Percentiles rank a stretch among this genome's conserved stretches.
Evolutionary conservation across 352 stramenopile genomes (phyloP).

Genomic region (Phytophthora meadii): DNA sequence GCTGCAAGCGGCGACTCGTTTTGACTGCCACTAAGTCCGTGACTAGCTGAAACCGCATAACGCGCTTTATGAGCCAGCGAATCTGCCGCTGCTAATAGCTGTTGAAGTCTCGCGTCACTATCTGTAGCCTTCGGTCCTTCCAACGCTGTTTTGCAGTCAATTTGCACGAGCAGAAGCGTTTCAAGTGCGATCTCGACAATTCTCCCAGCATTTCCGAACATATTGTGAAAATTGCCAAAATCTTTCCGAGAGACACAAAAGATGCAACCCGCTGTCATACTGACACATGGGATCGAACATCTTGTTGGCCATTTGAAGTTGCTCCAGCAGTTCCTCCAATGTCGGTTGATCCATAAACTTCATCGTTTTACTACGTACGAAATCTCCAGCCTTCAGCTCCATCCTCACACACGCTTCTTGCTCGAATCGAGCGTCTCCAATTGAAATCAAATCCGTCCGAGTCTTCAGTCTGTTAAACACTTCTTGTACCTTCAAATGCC

Average conservation of each 20-base stretch:
- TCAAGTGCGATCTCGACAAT: conserved; percentile 19
- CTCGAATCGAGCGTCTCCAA: conserved; percentile 63
- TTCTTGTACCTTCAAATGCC: conserved; percentile 54
- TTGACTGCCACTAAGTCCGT: conserved; percentile 10
- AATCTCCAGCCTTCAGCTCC: conserved; percentile 36
- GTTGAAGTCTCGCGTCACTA: conserved; percentile 16
- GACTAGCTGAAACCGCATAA: neutral
- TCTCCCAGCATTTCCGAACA: conserved; percentile 2
- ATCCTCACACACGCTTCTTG: conserved; percentile 60
- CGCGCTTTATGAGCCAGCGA: conserved; percentile 10
- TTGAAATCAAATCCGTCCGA: conserved; percentile 56
- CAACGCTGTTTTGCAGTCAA: conserved; percentile 23
- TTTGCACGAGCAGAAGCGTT: conserved; percentile 46
- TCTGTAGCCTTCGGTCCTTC: neutral
- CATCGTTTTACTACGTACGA: conserved; percentile 61
- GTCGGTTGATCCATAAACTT: conserved; percentile 58
- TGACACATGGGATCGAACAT: conserved; percentile 53
- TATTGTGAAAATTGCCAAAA: conserved; percentile 1
- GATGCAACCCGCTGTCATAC: conserved; percentile 48
- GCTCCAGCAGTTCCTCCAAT: conserved; percentile 52
- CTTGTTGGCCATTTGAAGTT: conserved; percentile 45
- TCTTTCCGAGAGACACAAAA: conserved; percentile 43
- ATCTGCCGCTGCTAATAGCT: conserved; percentile 22
- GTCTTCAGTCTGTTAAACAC: conserved; percentile 34
- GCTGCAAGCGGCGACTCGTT: conserved; percentile 16